phyloP scores from a whole-genome alignment of 306 rosid genomes.

The Quercus agrifolia region DNA sequence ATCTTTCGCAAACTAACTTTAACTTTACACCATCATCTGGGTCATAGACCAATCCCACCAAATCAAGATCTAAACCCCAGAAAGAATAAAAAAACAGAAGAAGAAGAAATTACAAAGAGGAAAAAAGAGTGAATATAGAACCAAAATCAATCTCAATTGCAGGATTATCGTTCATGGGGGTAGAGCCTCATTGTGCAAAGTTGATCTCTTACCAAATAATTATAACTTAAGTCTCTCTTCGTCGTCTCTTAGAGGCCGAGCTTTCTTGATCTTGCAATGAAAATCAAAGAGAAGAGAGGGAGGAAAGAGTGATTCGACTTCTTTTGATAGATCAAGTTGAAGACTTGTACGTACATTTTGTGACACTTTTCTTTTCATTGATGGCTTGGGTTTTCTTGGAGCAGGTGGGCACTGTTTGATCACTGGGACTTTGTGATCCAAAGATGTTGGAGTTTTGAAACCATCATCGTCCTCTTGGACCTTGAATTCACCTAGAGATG shows the following conservation, averaged over 20 bases:
- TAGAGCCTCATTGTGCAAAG: neutral
- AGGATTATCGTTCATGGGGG: no score
- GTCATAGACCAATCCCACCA: neutral
- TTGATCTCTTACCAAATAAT: neutral
- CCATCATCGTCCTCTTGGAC: constrained; percentile 40
- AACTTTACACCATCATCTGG: constrained; percentile 23
- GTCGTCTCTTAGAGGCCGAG: constrained; percentile 22
- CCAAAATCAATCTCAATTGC: neutral
- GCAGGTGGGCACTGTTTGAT: constrained; percentile 51
- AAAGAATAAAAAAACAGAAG: neutral
- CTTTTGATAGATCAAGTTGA: constrained; percentile 34
- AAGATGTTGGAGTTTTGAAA: constrained; percentile 59
- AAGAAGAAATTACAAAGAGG: neutral
- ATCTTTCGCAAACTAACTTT: constrained; percentile 25
- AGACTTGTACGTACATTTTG: constrained; percentile 5
- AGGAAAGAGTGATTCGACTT: constrained; percentile 39
- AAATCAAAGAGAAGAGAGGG: constrained; percentile 15
- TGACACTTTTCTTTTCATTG: constrained; percentile 32
- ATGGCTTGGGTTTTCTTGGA: constrained; percentile 44
- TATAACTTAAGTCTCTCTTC: neutral
- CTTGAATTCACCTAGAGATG: neutral
- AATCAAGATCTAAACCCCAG: constrained; percentile 1
- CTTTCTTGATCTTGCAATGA: constrained; percentile 33
- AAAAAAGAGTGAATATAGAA: neutral
- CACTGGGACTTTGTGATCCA: constrained; percentile 47